Evolutionary conservation across 768 basidiomycete species (phyloP), one percentile per base, ranked within the genome.

Genomic region (Pulveroboletus sp.): DNA sequence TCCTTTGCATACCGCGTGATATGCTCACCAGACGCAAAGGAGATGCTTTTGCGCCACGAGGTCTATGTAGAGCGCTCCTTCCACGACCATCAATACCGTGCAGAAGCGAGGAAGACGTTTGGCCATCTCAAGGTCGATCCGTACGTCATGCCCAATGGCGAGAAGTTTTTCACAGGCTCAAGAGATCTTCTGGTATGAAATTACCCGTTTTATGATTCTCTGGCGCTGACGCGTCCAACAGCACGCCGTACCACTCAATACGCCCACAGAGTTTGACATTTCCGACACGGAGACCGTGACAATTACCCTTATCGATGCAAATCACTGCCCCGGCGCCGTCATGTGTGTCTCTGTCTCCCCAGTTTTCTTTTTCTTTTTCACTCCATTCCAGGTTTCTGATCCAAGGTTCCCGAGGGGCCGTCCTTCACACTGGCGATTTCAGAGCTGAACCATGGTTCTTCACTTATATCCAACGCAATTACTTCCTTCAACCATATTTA

Each of bases 351-450:
- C 17, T 11, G 2, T 10, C 4, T 30, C 14, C 8, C 16, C 1
- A 5, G 5, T 45, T 26, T 30, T 35, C 8, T 30, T 0, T 6
- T 23, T 22, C 29, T 6, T 29, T 9, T 9, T 30, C 45, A 12
- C 45, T 35, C 14, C 2, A 5, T 56, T 10, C 26, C 12, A 95
- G 93, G 87, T 95, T 88, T 60, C 76, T 93, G 16, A 80, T 95
- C 37, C 85, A 91, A 64, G 86, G 87, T 16, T 49, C 73, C 4
- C 65, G 76, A 47, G 82, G 85, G 8, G 76, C 89, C 0, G 73
- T 97, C 24, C 79, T 99, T 10, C 93, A 96, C 61, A 97, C 95
- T 0, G 95, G 95, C 29, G 95, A 99, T 65, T 76, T 98, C 47
- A 81, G 95, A 30, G 89, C 89, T 1, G 95, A 99, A 63, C 78